phyloP scores from a whole-genome alignment of 768 basidiomycete genomes.

The Mycena venus region DNA sequence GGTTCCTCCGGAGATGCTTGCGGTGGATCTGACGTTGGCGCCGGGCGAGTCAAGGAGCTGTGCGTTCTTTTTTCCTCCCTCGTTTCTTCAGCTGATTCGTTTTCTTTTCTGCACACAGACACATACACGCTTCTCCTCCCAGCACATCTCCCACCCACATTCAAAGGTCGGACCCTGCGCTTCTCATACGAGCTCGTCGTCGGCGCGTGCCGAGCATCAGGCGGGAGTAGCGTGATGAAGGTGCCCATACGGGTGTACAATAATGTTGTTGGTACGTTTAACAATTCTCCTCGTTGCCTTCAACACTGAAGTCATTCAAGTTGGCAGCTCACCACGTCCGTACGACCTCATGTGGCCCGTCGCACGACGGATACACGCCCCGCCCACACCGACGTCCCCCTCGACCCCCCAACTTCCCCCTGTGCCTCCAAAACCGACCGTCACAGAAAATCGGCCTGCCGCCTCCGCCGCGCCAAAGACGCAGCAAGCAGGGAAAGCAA shows the following conservation, averaged over 20 bases:
- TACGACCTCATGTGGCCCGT: slow-evolving; percentile 93
- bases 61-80: slow-evolving; percentile 54
- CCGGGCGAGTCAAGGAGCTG: slow-evolving; percentile 92
- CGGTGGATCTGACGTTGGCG: slow-evolving; percentile 83
- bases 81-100: neutral
- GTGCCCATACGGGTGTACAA: slow-evolving; percentile 95
- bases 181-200: slow-evolving; percentile 95
- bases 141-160: slow-evolving; percentile 88
- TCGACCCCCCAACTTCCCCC: neutral
- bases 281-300: neutral
- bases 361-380: slow-evolving; percentile 51
- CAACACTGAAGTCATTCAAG: slow-evolving; percentile 41
- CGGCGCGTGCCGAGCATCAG: slow-evolving; percentile 81
- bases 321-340: slow-evolving; percentile 67
- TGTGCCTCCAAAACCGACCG: neutral
- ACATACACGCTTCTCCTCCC: slow-evolving; percentile 86
- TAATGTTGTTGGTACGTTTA: slow-evolving; percentile 77
- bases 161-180: slow-evolving; percentile 83
- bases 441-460: neutral
- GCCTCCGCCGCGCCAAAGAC: neutral
- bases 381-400: slow-evolving; percentile 34
- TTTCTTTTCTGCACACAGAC: slow-evolving; percentile 59
- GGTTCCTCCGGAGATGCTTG: slow-evolving; percentile 88
- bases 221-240: slow-evolving; percentile 79
- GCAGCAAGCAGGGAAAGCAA: neutral